Evolutionary conservation across 371 early-diverging fungal species (phyloP), one percentile per base, ranked within the genome.

Genomic region (Mortierella sp.): DNA sequence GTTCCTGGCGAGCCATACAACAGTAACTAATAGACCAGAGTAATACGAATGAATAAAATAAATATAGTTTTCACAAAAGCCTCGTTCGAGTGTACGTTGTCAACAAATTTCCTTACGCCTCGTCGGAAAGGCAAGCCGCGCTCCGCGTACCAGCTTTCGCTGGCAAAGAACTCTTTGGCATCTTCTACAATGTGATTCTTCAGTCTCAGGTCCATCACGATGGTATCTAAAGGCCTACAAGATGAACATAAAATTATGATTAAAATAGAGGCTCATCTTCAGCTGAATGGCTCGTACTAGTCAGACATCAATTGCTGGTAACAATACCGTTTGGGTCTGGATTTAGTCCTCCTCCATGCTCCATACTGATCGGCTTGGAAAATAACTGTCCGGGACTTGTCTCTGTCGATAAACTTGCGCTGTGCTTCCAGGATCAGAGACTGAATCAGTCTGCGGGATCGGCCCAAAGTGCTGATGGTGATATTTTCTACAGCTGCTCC

Each of bases 121-220:
- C 99, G 90, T 16, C 98, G 91, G 77, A 97, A 97, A 14, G 98
- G 98, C 63, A 98, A 94, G 10, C 97, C 97, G 28, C 96, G 90
- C 55, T 93, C 92, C 5, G 90, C 78, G 70, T 97, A 98, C 97
- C 97, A 97, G 62, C 87, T 87, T 39, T 95, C 94, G 35, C 92
- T 93, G 4, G 73, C 70, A 55, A 95, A 83, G 75, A 97, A 97
- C 45, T 91, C 90, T 59, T 88, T 71, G 8, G 96, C 94, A 68
- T 97, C 98, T 0, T 86, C 77, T 0, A 96, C 87, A n/a, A 97
- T 87, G 35, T 73, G 72, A 26, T 88, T 73, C 62, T 90, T 92
- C n/a, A 90, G 83, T 54, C 85, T 85, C 2, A 83, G 84, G 12
- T 91, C 89, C 61, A 94, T 87, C 0, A 94, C 91, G 70, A 94